Evolutionary conservation across 208 protist species (phyloP).

Genomic region (Leishmania martiniquensis): DNA sequence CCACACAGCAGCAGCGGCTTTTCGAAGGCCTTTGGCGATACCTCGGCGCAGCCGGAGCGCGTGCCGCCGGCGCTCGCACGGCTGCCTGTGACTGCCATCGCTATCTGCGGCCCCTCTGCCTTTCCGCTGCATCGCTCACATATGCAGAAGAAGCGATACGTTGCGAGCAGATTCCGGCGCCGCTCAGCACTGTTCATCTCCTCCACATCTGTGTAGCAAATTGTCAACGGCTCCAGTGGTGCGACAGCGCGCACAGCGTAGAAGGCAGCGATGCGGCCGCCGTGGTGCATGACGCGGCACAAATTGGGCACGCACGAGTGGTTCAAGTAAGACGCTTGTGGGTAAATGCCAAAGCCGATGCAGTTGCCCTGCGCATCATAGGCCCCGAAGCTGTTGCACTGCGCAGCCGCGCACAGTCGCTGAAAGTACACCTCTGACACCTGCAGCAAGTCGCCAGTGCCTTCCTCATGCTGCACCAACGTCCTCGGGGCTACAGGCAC

Average conservation of each 20-base stretch:
- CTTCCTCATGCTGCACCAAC: not conserved
- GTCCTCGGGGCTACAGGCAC: not conserved
- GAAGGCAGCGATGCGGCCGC: slow-evolving; percentile 49
- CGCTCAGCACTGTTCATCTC: slow-evolving; percentile 61
- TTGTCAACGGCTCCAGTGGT: slow-evolving; percentile 52
- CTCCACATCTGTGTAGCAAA: slow-evolving; percentile 79
- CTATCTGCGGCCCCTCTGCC: slow-evolving; percentile 17
- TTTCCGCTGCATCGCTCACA: slow-evolving; percentile 54
- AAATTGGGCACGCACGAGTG: slow-evolving; percentile 75
- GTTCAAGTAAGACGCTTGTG: slow-evolving; percentile 79
- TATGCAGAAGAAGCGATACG: slow-evolving; percentile 72
- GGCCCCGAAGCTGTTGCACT: slow-evolving; percentile 77
- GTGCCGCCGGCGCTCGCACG: not conserved
- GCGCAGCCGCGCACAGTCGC: slow-evolving; percentile 54
- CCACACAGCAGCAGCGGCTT: slow-evolving; percentile 40
- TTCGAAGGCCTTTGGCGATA: slow-evolving; percentile 15
- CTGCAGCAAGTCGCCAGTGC: not conserved
- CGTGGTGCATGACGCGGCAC: slow-evolving; percentile 66
- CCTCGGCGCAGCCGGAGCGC: not conserved
- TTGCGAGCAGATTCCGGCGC: slow-evolving; percentile 48
- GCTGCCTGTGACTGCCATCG: not conserved
- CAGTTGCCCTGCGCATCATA: slow-evolving; percentile 48
- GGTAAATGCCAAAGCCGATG: slow-evolving; percentile 60
- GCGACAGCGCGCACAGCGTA: slow-evolving; percentile 65
- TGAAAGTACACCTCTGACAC: slow-evolving; percentile 48